Evolutionary conservation across 495 filamentous ascomycete genomes (phyloP).

Genomic region (Penicillium longicatenatum): DNA sequence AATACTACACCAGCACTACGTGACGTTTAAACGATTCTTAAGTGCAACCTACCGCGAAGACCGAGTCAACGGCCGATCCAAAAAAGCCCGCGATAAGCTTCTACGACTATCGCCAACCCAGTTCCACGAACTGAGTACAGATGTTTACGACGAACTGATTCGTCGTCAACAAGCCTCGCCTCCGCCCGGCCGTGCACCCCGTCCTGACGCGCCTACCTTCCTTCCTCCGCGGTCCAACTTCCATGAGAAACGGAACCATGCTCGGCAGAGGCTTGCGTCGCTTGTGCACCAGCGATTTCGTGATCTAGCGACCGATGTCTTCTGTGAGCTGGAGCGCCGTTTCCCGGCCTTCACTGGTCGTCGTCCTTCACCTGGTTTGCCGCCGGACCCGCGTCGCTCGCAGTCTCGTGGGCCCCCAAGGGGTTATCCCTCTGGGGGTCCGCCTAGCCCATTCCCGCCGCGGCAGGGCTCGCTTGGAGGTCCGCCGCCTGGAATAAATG

Average conservation of each 20-base stretch:
- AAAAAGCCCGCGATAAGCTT: conserved; percentile 90
- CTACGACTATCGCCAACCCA: conserved; percentile 85
- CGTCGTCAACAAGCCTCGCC: conserved; percentile 72
- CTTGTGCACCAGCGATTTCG: conserved; percentile 81
- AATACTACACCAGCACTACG: conserved; percentile 77
- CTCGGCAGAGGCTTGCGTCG: conserved; percentile 88
- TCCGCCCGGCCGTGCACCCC: conserved; percentile 54
- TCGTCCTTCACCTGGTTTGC: conserved; percentile 45
- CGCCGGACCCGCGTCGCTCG: conserved; percentile 41
- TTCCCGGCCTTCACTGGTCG: conserved; percentile 79
- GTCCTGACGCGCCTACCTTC: conserved; percentile 62
- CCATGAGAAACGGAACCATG: conserved; percentile 96
- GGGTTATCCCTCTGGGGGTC: conserved; percentile 45
- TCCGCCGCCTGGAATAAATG: conserved; percentile 43
- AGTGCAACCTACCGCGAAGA: conserved; percentile 69
- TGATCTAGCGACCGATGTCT: conserved; percentile 93
- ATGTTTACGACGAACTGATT: conserved; percentile 94
- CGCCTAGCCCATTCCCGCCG: conserved; percentile 46
- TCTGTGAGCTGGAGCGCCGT: conserved; percentile 86
- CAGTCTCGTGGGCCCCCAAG: conserved; percentile 42
- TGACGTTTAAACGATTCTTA: conserved; percentile 76
- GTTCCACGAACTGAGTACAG: conserved; percentile 95
- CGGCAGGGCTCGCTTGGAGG: conserved; percentile 49
- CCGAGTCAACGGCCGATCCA: conserved; percentile 70
- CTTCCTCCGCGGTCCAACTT: conserved; percentile 82